Percentiles rank a stretch among this genome's conserved stretches.
Evolutionary conservation across 208 protist species (phyloP).

Genomic region (Trypanosoma boissoni): DNA sequence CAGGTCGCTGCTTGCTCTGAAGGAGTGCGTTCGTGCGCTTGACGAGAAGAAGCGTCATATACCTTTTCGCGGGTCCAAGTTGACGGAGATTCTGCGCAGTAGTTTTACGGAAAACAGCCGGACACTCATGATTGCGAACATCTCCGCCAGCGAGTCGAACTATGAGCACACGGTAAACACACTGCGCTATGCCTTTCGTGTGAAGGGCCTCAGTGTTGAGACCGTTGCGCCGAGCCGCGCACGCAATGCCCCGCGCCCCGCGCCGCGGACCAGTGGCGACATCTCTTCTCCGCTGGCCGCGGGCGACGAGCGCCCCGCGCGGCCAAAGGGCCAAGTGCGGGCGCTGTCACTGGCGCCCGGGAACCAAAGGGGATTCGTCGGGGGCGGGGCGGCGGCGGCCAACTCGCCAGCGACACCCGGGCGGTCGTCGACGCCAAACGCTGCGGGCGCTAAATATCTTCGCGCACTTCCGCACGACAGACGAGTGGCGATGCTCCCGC

Average conservation of each 20-base stretch:
- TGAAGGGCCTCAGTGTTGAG: constrained; percentile 76
- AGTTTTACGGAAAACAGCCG: constrained; percentile 95
- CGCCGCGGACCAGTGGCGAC: constrained; percentile 5
- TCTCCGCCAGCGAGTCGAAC: constrained; percentile 82
- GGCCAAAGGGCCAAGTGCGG: neutral
- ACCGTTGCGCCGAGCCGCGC: constrained; percentile 54
- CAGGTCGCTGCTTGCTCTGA: constrained; percentile 93
- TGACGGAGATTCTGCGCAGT: constrained; percentile 96
- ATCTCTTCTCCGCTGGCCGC: neutral
- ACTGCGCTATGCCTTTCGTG: constrained; percentile 95
- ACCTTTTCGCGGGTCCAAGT: constrained; percentile 94
- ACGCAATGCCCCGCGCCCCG: constrained; percentile 57
- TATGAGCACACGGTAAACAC: constrained; percentile 97
- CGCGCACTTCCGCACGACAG: constrained; percentile 10
- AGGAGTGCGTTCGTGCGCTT: constrained; percentile 94
- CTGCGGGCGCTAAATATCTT: neutral
- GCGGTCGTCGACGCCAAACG: neutral
- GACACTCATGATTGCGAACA: constrained; percentile 95
- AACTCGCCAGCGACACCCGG: too few species aligned
- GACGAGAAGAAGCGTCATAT: constrained; percentile 92
- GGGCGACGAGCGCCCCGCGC: neutral
- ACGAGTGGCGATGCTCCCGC: constrained; percentile 6
- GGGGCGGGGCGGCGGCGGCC: neutral
- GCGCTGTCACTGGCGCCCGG: neutral
- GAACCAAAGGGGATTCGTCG: too few species aligned